Conservation (phyloP, 1,139 yeast species). For the Suhomyces ambrosiae region DNA sequence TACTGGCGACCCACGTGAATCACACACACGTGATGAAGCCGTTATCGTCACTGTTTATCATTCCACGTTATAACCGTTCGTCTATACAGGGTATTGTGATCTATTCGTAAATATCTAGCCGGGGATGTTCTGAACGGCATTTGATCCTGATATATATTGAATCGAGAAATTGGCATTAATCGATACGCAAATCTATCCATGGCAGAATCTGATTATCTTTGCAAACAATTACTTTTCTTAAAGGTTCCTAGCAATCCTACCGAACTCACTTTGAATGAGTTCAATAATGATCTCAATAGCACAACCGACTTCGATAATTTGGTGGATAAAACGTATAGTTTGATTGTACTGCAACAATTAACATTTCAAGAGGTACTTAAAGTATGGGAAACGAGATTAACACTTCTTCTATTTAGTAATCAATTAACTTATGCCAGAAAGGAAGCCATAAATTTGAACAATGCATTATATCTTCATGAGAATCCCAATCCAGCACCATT, state of each 20-base stretch:
- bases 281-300: background rate
- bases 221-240: constrained; percentile 21
- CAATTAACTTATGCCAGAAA: constrained; percentile 35
- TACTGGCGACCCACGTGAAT: background rate
- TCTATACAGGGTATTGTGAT: background rate
- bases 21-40: constrained; percentile 1
- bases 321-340: constrained; percentile 21
- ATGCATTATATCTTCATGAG: constrained; percentile 38
- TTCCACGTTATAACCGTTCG: constrained; percentile 1
- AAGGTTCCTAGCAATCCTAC: constrained; percentile 16
- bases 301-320: constrained; percentile 14
- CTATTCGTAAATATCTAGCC: background rate
- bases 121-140: background rate
- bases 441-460: constrained; percentile 44
- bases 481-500: constrained; percentile 19
- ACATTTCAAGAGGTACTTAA: constrained; percentile 19
- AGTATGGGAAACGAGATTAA: constrained; percentile 44
- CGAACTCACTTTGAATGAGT: constrained; percentile 1
- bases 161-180: background rate
- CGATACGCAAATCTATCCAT: background rate
- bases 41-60: constrained; percentile 1
- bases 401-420: constrained; percentile 33
- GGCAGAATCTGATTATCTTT: constrained; percentile 10
- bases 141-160: background rate
- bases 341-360: constrained; percentile 17